Percentiles rank a stretch among this genome's conserved stretches.
Conservation (phyloP, 129 eudicot genomes). For the Smallanthus sonchifolius region DNA sequence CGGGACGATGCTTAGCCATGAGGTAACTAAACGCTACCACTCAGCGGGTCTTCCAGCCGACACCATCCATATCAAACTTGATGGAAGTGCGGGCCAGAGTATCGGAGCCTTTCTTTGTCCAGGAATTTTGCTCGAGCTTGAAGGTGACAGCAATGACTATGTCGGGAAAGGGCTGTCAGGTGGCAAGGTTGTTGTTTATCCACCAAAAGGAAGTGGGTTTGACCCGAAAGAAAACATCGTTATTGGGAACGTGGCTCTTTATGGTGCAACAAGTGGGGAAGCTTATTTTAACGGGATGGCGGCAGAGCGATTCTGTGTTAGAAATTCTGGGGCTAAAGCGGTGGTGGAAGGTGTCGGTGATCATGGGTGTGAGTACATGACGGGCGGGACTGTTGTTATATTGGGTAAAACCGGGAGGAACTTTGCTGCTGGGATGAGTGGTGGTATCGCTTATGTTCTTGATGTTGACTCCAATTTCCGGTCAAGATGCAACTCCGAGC, state of each 20-base stretch:
- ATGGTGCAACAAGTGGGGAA: conserved; percentile 91
- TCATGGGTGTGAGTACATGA: conserved; percentile 99
- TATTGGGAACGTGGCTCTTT: conserved; percentile 93
- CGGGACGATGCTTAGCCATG: conserved; percentile 98
- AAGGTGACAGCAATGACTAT: conserved; percentile 98
- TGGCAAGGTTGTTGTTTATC: conserved; percentile 86
- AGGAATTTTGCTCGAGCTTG: conserved; percentile 87
- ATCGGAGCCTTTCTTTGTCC: conserved; percentile 95
- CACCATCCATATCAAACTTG: conserved; percentile 83
- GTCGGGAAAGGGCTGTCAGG: conserved; percentile 97
- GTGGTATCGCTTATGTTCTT: conserved; percentile 92
- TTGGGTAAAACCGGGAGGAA: conserved; percentile 93
- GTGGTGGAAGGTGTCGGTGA: conserved; percentile 99
- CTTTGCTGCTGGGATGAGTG: conserved; percentile 99
- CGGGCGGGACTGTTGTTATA: conserved; percentile 87
- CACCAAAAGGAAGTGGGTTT: conserved; percentile 79
- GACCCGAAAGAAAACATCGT: conserved; percentile 94
- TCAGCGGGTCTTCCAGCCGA: conserved; percentile 72
- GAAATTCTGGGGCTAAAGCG: conserved; percentile 93
- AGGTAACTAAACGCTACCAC: conserved; percentile 84
- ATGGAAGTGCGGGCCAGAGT: conserved; percentile 98
- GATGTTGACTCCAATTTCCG: conserved; percentile 68
- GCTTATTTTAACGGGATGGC: conserved; percentile 99
- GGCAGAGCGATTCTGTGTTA: conserved; percentile 92
- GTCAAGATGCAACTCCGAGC: conserved; percentile 78